Evolutionary conservation across 139 green algal genomes (phyloP), one percentile per base, ranked within the genome.

Genomic region (Chlamydomonas eustigma): DNA sequence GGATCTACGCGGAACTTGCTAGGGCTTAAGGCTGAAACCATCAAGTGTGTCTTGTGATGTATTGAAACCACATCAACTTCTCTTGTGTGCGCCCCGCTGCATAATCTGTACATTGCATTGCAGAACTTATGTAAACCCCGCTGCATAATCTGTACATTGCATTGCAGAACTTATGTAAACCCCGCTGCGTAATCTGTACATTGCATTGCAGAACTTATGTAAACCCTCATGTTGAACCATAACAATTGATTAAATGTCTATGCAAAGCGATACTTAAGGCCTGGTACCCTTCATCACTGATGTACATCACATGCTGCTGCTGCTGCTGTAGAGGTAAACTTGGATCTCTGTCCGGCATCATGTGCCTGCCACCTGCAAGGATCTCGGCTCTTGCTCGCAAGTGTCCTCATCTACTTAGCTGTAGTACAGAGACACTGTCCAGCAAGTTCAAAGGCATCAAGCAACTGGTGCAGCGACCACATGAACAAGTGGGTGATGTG

Each of bases 11-110:
- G 65, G 6, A 22, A 22, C 22, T 34, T 72, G 65, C 5, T 72
- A 12, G 28, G 65, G 18, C 65, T 72, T 22, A 72, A 72, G 65
- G 18, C 28, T 18, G 65, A 72, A 34, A 72, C 65, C 4, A 72
- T 72, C 28, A 39, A 72, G 65, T 68, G 52, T 6, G 52, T 68
- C n/a, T n/a, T n/a, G n/a, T n/a, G n/a, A n/a, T n/a, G n/a, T n/a
- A n/a, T n/a, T n/a, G n/a, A n/a, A n/a, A n/a, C n/a, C n/a, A n/a
- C n/a, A n/a, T n/a, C n/a, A n/a, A n/a, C n/a, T n/a, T n/a, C n/a
- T n/a, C n/a, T n/a, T n/a, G n/a, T n/a, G n/a, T n/a, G n/a, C n/a
- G n/a, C n/a, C n/a, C n/a, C n/a, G n/a, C n/a, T n/a, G n/a, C n/a
- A n/a, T n/a, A n/a, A n/a, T n/a, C n/a, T n/a, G n/a, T n/a, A n/a